A percentile compares a stretch with the other conserved stretches of the same genome.
These are phyloP conservation scores for Xanthoconium stramineum DNA, from an alignment of 768 basidiomycete species.

Conservation along the genomic window DNA sequence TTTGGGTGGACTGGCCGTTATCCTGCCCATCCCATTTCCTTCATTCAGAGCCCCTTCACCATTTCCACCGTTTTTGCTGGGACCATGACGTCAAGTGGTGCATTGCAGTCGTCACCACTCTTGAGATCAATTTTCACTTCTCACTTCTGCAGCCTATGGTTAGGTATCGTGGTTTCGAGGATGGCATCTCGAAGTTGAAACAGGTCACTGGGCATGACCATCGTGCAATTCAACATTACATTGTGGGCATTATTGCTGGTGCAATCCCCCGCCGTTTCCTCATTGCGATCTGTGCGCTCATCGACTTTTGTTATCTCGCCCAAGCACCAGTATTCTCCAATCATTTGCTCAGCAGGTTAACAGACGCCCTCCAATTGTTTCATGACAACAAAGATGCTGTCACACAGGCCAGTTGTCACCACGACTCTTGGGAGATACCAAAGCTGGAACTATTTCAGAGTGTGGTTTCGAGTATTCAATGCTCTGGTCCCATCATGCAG, in stretches of 20 bases:
- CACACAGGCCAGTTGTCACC: slow-evolving; percentile 8
- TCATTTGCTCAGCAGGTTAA: too few relatives aligned
- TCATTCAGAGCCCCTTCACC: too few relatives aligned
- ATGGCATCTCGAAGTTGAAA: neutral
- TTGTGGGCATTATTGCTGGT: too few relatives aligned
- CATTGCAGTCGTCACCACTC: neutral
- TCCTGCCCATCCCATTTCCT: too few relatives aligned
- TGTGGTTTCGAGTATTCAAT: neutral
- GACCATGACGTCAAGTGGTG: too few relatives aligned
- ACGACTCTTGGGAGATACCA: neutral
- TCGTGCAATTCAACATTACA: too few relatives aligned
- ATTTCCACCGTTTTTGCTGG: too few relatives aligned
- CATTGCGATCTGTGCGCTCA: neutral
- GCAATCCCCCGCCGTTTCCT: too few relatives aligned
- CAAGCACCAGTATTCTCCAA: neutral
- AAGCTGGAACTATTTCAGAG: too few relatives aligned
- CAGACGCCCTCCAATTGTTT: too few relatives aligned
- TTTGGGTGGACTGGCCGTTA: too few relatives aligned
- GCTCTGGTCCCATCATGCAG: slow-evolving; percentile 1
- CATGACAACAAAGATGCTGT: slow-evolving; percentile 36
- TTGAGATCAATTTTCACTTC: neutral
- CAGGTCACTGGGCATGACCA: too few relatives aligned
- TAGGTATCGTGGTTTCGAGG: neutral
- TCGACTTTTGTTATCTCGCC: neutral
- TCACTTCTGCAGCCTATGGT: neutral